Percentiles rank a stretch among this genome's conserved stretches.
Conservation (phyloP, 2,329 filamentous ascomycete genomes). For the Hyphodiscus sp. region DNA sequence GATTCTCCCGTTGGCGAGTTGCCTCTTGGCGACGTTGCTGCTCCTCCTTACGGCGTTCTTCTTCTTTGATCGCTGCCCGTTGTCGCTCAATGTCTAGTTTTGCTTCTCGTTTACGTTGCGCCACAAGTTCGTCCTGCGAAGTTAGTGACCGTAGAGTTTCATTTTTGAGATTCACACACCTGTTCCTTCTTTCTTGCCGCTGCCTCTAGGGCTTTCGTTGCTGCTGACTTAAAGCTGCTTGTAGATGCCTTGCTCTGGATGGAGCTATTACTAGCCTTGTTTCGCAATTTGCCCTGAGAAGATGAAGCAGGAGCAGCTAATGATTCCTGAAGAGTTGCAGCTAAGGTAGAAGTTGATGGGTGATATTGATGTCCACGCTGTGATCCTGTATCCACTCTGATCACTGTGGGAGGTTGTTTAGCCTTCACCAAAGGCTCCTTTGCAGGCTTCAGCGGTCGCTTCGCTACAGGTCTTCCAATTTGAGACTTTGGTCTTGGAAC, state of each 20-base stretch:
- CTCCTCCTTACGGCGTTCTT: constrained; percentile 57
- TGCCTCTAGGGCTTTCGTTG: constrained; percentile 63
- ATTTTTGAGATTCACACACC: constrained; percentile 25
- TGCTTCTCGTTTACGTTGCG: constrained; percentile 70
- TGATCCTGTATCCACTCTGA: constrained; percentile 62
- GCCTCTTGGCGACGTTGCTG: constrained; percentile 53
- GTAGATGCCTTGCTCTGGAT: constrained; percentile 34
- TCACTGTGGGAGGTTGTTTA: constrained; percentile 63
- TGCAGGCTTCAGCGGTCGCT: constrained; percentile 55
- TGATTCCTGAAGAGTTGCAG: constrained; percentile 53
- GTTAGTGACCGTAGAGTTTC: constrained; percentile 2
- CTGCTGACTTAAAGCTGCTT: constrained; percentile 60
- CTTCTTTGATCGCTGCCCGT: constrained; percentile 58
- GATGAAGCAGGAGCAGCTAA: constrained; percentile 39
- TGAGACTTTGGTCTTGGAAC: constrained; percentile 46
- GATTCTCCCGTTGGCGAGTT: constrained; percentile 40
- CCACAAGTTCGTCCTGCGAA: constrained; percentile 64
- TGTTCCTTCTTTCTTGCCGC: constrained; percentile 79
- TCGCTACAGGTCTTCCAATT: constrained; percentile 42
- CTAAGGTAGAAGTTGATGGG: constrained; percentile 49
- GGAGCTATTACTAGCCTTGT: constrained; percentile 54
- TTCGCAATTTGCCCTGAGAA: constrained; percentile 42
- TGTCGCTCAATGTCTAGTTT: constrained; percentile 79
- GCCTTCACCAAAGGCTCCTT: constrained; percentile 53
- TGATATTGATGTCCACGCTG: constrained; percentile 58